phyloP scores from a whole-genome alignment of 306 rosid species.

The Rubus parviflorus region DNA sequence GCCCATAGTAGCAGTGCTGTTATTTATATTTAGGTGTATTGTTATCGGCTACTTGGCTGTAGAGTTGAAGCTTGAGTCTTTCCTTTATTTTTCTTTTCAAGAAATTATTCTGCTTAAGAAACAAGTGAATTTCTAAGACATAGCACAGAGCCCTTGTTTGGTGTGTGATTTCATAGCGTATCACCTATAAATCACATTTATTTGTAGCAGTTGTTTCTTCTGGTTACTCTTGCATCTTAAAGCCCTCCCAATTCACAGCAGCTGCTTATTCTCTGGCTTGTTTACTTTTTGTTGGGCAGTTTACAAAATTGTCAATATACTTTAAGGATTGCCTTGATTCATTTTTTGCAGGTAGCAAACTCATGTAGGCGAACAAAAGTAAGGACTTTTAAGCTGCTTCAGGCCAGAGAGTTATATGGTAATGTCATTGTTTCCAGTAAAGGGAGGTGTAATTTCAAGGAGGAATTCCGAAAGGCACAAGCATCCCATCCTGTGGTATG shows the following conservation, averaged over 20 bases:
- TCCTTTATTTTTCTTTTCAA: neutral
- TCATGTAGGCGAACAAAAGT: constrained; percentile 30
- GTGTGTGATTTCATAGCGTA: neutral
- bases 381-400: constrained; percentile 63
- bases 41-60: neutral
- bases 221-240: neutral
- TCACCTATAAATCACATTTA: neutral
- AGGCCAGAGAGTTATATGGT: constrained; percentile 75
- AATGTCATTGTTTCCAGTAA: constrained; percentile 40
- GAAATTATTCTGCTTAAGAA: neutral
- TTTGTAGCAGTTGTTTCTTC: neutral
- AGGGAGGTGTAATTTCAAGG: constrained; percentile 58
- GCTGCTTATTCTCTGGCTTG: neutral
- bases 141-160: neutral
- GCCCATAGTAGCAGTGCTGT: neutral
- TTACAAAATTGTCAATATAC: neutral
- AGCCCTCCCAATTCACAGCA: neutral
- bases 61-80: neutral
- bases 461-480: constrained; percentile 59
- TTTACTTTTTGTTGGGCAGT: neutral
- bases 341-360: constrained; percentile 38
- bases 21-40: neutral
- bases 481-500: constrained; percentile 68
- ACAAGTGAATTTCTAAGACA: neutral
- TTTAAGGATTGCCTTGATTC: neutral